These are phyloP conservation scores for Blastocystis sp. DNA, from an alignment of 352 stramenopile genomes.

Conservation along the genomic window DNA sequence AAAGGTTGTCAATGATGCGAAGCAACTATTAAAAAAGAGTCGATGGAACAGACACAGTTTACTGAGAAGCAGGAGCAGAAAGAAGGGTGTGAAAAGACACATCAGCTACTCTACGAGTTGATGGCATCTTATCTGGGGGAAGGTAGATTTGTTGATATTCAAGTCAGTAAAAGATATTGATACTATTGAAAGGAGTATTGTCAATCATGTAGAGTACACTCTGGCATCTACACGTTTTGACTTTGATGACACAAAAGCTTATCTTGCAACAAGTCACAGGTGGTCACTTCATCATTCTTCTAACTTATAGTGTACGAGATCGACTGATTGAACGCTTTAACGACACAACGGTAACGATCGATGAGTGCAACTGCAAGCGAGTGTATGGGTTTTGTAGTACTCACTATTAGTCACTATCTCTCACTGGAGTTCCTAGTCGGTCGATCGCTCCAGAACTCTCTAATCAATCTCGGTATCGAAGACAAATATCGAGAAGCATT, in stretches of 20 bases:
- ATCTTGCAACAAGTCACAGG: conserved; percentile 62
- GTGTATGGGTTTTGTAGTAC: neutral
- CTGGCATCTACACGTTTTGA: conserved; percentile 64
- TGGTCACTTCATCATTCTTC: neutral
- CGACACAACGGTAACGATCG: conserved; percentile 63
- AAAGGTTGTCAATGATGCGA: conserved; percentile 37
- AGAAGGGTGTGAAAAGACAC: conserved; percentile 49
- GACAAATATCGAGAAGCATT: conserved; percentile 64
- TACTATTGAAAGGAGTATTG: conserved; percentile 61
- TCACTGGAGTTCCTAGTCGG: conserved; percentile 67
- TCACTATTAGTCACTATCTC: conserved; percentile 59
- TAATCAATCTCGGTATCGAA: conserved; percentile 66
- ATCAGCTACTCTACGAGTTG: conserved; percentile 58
- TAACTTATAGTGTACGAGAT: conserved; percentile 34
- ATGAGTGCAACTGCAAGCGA: conserved; percentile 63
- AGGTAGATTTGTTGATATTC: neutral
- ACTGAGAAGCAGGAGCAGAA: neutral
- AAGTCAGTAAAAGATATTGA: conserved; percentile 38
- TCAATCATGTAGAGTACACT: conserved; percentile 66
- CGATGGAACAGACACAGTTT: neutral
- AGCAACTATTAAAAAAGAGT: neutral
- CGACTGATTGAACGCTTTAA: conserved; percentile 65
- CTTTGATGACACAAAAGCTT: conserved; percentile 64
- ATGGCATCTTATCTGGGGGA: conserved; percentile 59
- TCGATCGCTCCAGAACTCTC: conserved; percentile 65